Evolutionary conservation across 345 rosid species (phyloP).

Genomic region (Geranium brycei): DNA sequence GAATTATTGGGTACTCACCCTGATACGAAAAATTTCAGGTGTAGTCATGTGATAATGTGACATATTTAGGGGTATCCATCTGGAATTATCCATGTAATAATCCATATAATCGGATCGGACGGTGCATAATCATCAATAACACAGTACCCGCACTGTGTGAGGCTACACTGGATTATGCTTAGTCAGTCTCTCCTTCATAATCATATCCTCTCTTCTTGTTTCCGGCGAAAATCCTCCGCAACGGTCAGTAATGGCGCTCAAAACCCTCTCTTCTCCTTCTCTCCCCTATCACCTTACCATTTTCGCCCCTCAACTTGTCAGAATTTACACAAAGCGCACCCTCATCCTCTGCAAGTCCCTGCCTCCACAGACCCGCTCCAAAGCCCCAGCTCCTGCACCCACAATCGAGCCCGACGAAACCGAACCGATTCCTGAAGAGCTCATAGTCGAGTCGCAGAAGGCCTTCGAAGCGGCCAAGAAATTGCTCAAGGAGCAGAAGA

Average conservation of each 20-base stretch:
- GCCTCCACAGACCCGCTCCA: constrained; percentile 11
- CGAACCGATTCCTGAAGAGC: constrained; percentile 65
- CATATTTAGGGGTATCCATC: too few relatives aligned
- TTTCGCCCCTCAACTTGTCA: constrained; percentile 20
- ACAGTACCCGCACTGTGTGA: too few relatives aligned
- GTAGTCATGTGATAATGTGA: too few relatives aligned
- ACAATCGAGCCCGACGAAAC: constrained; percentile 48
- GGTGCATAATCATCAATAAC: too few relatives aligned
- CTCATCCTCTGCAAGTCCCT: constrained; percentile 29
- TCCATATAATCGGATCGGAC: too few relatives aligned
- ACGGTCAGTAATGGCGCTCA: constrained; percentile 9
- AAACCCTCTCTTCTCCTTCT: constrained; percentile 29
- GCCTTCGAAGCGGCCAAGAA: constrained; percentile 44
- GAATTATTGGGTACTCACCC: too few relatives aligned
- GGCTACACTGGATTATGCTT: too few relatives aligned
- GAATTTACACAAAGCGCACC: constrained; percentile 14
- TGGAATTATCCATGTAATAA: too few relatives aligned
- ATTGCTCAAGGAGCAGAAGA: constrained; percentile 35
- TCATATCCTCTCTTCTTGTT: too few relatives aligned
- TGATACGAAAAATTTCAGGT: too few relatives aligned
- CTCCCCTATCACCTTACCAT: constrained; percentile 26
- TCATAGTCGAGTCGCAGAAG: constrained; percentile 49
- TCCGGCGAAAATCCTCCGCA: too few relatives aligned
- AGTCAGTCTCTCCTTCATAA: too few relatives aligned
- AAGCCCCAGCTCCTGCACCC: constrained; percentile 8